Conservation (phyloP, 768 basidiomycete genomes). For the Boletellus sp. region DNA sequence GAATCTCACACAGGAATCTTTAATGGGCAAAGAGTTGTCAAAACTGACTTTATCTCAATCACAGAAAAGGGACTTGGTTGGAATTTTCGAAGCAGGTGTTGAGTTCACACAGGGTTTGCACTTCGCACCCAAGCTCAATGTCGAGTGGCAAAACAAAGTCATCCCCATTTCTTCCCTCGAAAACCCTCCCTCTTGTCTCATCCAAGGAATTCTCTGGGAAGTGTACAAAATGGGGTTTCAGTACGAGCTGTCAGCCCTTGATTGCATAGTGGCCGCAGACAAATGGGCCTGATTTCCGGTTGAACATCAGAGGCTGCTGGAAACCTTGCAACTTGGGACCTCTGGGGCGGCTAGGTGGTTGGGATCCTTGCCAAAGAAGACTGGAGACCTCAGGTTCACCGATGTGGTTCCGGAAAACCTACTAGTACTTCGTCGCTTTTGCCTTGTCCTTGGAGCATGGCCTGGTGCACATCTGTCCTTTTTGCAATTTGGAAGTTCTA, state of each 20-base stretch:
- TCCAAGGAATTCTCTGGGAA: conserved; percentile 17
- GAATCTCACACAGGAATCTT: too few relatives aligned
- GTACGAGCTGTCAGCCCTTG: neutral
- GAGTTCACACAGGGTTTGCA: neutral
- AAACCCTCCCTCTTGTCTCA: neutral
- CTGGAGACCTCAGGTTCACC: neutral
- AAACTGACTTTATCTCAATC: too few relatives aligned
- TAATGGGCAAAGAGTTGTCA: neutral
- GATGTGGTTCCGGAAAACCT: neutral
- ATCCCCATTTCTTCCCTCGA: neutral
- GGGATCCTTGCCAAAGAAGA: neutral
- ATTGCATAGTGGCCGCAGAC: too few relatives aligned
- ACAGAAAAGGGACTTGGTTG: neutral
- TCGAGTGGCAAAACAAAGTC: neutral
- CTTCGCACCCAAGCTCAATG: neutral
- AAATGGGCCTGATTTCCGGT: neutral
- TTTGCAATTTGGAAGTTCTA: neutral
- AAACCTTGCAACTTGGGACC: neutral
- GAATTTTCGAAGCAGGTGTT: neutral
- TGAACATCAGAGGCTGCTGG: neutral
- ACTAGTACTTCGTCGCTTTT: neutral
- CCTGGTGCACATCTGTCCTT: neutral
- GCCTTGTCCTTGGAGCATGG: neutral
- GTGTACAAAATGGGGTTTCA: neutral
- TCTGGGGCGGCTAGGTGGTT: neutral